These are phyloP conservation scores for Pleurotus salmoneostramineus DNA, from an alignment of 768 basidiomycete species.

Conservation along the genomic window DNA sequence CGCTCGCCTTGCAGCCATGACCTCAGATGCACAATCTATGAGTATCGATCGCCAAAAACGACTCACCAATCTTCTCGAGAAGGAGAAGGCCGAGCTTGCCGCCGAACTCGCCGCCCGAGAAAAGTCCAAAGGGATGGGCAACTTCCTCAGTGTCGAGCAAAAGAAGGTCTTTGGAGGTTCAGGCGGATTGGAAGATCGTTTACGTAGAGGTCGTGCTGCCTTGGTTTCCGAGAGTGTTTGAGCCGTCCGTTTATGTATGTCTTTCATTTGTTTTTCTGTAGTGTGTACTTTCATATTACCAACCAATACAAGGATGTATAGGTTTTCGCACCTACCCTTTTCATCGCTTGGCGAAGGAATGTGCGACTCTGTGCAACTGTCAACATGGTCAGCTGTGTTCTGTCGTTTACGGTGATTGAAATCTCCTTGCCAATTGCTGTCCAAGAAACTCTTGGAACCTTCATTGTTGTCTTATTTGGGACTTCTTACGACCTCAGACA, in stretches of 20 bases:
- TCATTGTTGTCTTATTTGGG: background rate
- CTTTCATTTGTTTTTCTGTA: background rate
- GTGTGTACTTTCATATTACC: background rate
- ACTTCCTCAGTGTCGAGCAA: constrained; percentile 79
- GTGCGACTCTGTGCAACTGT: too few relatives aligned
- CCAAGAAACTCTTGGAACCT: background rate
- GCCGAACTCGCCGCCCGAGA: constrained; percentile 63
- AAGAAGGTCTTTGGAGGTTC: constrained; percentile 79
- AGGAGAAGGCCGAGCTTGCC: constrained; percentile 76
- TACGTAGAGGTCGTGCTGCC: constrained; percentile 67
- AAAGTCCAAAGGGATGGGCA: constrained; percentile 75
- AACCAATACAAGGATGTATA: background rate
- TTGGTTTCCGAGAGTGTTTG: constrained; percentile 65
- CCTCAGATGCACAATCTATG: constrained; percentile 64
- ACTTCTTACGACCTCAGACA: too few relatives aligned
- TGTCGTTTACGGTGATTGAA: background rate
- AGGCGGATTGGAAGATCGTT: constrained; percentile 77
- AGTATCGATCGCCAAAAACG: constrained; percentile 68
- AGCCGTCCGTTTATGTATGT: background rate
- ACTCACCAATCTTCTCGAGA: constrained; percentile 61
- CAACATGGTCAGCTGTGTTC: too few relatives aligned
- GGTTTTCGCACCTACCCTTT: too few relatives aligned
- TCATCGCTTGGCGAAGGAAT: too few relatives aligned
- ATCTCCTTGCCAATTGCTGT: background rate
- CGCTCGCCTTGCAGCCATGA: constrained; percentile 90